A percentile compares a stretch with the other conserved stretches of the same genome.
phyloP scores from a whole-genome alignment of 441 rosid genomes.

The Pelargonium myrrhifolium region DNA sequence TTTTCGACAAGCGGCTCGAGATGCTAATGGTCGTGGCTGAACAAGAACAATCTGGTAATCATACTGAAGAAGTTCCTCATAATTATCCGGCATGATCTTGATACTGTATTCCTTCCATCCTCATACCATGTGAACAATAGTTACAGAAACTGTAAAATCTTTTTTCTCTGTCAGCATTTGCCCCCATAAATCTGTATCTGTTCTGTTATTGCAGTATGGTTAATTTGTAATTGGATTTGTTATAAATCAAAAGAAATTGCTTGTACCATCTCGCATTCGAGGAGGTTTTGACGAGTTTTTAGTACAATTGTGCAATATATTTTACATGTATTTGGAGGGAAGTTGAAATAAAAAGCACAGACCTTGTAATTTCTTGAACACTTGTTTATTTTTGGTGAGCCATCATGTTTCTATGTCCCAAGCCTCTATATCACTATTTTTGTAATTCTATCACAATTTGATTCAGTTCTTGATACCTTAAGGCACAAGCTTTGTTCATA shows the following conservation, averaged over 20 bases:
- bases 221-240: background rate
- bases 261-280: too few species aligned
- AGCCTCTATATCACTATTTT: too few species aligned
- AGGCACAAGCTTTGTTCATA: too few species aligned
- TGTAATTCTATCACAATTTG: too few species aligned
- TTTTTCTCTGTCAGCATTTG: background rate
- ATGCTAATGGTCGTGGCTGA: conserved; percentile 78
- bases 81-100: conserved; percentile 18
- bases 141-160: background rate
- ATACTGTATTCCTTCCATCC: background rate
- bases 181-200: background rate
- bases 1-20: conserved; percentile 85
- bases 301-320: too few species aligned
- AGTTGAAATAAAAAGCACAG: too few species aligned
- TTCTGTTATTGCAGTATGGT: background rate
- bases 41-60: conserved; percentile 41
- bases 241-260: background rate
- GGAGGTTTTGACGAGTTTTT: too few species aligned
- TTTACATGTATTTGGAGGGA: too few species aligned
- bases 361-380: too few species aligned
- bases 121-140: background rate
- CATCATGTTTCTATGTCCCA: too few species aligned
- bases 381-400: too few species aligned
- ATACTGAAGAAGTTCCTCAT: conserved; percentile 23
- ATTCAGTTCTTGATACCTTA: too few species aligned